Percentiles rank a stretch among this genome's conserved stretches.
phyloP scores from a whole-genome alignment of 202 grass and related monocot genomes.

The Elaeis oleifera region DNA sequence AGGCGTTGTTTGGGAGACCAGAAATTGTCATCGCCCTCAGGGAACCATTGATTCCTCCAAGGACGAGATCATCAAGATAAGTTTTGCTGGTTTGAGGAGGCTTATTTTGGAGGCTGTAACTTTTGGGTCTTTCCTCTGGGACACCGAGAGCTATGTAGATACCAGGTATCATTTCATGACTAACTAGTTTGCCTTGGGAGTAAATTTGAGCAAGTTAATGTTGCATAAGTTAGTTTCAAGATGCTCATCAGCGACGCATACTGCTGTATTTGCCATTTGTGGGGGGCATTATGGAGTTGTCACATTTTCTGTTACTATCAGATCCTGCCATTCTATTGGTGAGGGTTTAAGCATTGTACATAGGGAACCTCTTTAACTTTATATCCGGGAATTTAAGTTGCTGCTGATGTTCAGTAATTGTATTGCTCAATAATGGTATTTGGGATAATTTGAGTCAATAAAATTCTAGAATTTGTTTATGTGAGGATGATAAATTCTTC shows the following conservation, averaged over 20 bases:
- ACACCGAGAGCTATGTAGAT: conserved; percentile 86
- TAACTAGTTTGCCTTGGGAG: conserved; percentile 14
- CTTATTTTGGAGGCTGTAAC: conserved; percentile 90
- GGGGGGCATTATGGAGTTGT: too few relatives aligned
- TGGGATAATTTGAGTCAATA: neutral
- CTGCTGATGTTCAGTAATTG: neutral
- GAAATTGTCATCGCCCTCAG: conserved; percentile 84
- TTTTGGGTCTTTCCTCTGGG: conserved; percentile 92
- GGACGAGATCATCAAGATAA: conserved; percentile 80
- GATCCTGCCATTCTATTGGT: neutral
- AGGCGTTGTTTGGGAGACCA: conserved; percentile 86
- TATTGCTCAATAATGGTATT: neutral
- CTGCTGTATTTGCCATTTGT: too few relatives aligned
- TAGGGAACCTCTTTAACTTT: neutral
- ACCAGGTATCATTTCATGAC: conserved; percentile 84
- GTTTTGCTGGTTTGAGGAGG: conserved; percentile 66
- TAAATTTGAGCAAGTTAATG: too few relatives aligned
- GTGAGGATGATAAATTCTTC: neutral
- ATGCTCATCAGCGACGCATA: too few relatives aligned
- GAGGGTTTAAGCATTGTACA: neutral
- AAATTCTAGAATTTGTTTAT: neutral
- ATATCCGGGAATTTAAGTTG: neutral
- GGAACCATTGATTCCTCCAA: conserved; percentile 85
- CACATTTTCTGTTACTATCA: too few relatives aligned
- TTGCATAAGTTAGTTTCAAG: too few relatives aligned